phyloP scores from a whole-genome alignment of 371 early-diverging fungal species.

The Actinomortierella wolfii region DNA sequence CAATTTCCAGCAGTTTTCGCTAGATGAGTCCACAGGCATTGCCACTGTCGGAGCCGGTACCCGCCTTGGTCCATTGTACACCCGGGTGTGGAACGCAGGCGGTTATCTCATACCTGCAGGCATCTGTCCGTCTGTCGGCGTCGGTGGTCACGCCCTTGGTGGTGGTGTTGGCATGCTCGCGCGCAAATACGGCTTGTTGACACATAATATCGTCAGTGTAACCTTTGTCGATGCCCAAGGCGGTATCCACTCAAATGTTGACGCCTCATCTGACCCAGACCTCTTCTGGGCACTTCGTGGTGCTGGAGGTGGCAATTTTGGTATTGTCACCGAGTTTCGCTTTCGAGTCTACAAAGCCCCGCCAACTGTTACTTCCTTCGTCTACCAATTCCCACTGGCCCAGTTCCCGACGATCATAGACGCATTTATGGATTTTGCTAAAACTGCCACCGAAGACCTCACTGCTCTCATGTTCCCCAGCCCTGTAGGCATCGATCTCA shows the following conservation, averaged over 20 bases:
- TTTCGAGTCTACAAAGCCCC: neutral
- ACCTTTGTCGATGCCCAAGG: conserved; percentile 50
- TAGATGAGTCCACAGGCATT: neutral
- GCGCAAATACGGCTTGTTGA: conserved; percentile 8
- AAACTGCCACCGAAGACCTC: conserved; percentile 15
- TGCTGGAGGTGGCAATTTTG: conserved; percentile 17
- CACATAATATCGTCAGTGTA: conserved; percentile 7
- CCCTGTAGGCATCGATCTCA: conserved; percentile 9
- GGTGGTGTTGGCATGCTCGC: conserved; percentile 13
- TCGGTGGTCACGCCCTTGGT: conserved; percentile 12
- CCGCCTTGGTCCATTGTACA: conserved; percentile 7
- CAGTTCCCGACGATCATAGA: conserved; percentile 10
- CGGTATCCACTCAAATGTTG: conserved; percentile 35
- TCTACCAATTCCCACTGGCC: conserved; percentile 6
- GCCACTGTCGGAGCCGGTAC: conserved; percentile 16
- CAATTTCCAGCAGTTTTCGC: neutral
- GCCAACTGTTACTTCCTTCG: neutral
- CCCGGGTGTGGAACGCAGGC: conserved; percentile 8
- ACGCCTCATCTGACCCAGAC: conserved; percentile 28
- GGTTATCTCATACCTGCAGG: conserved; percentile 6
- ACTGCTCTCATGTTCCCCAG: conserved; percentile 1
- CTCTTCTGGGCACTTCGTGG: conserved; percentile 22
- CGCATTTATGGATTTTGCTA: conserved; percentile 16
- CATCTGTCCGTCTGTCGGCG: conserved; percentile 5
- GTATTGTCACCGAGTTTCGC: conserved; percentile 13